phyloP scores from a whole-genome alignment of 108 stramenopile species.

The Fragilaria crotonensis region DNA sequence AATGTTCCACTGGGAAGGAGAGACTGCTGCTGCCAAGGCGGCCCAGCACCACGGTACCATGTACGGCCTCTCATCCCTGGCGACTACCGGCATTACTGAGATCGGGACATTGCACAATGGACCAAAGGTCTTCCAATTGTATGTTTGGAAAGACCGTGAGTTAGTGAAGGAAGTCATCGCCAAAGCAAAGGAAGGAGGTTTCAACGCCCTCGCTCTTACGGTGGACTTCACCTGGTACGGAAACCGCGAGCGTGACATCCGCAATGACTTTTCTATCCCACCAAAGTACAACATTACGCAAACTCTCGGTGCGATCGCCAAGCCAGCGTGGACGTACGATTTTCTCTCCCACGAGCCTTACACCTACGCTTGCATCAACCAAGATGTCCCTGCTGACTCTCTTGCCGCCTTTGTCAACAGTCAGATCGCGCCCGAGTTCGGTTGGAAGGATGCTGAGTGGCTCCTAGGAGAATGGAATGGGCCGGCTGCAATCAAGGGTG shows the following conservation, averaged over 20 bases:
- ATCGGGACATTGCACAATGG: conserved; percentile 65
- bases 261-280: conserved; percentile 95
- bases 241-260: conserved; percentile 92
- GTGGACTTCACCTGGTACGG: conserved; percentile 98
- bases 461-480: conserved; percentile 87
- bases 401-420: conserved; percentile 94
- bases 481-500: conserved; percentile 94
- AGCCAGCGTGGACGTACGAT: conserved; percentile 89
- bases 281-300: conserved; percentile 79
- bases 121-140: conserved; percentile 93
- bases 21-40: conserved; percentile 84
- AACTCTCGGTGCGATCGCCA: conserved; percentile 75
- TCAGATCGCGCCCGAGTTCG: conserved; percentile 88
- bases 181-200: conserved; percentile 92
- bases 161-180: conserved; percentile 88
- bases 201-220: conserved; percentile 90
- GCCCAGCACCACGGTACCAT: conserved; percentile 78
- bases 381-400: conserved; percentile 84
- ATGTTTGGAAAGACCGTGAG: conserved; percentile 96
- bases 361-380: conserved; percentile 86
- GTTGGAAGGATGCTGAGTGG: conserved; percentile 97
- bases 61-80: conserved; percentile 81
- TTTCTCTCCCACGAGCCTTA: conserved; percentile 84
- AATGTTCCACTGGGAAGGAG: conserved; percentile 93
- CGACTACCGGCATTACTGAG: conserved; percentile 81